A percentile compares a stretch with the other conserved stretches of the same genome.
phyloP scores from a whole-genome alignment of 106 monocot species.

The Amphibolis antarctica region DNA sequence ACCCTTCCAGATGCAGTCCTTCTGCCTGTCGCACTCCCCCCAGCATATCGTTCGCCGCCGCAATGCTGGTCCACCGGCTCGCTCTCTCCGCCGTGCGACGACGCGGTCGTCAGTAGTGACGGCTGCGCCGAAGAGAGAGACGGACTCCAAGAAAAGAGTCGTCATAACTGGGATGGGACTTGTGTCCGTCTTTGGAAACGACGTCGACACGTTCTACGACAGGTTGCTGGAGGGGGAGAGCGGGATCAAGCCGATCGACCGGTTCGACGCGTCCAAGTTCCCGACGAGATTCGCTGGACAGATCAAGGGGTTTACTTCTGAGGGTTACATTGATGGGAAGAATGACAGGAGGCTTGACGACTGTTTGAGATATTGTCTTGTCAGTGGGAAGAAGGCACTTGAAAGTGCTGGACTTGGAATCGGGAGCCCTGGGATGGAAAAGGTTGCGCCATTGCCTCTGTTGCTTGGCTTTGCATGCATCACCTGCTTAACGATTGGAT shows the following conservation, averaged over 20 bases:
- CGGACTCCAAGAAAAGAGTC: constrained; percentile 87
- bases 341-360: constrained; percentile 74
- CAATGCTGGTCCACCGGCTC: not conserved
- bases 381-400: constrained; percentile 90
- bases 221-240: constrained; percentile 67
- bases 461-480: not conserved
- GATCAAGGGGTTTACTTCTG: constrained; percentile 70
- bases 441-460: constrained; percentile 21
- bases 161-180: constrained; percentile 96
- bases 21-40: not conserved
- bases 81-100: not conserved
- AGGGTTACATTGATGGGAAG: constrained; percentile 90
- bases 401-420: constrained; percentile 44
- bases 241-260: constrained; percentile 73
- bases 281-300: constrained; percentile 88
- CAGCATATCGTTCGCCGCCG: not conserved
- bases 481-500: not conserved
- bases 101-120: constrained; percentile 19
- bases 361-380: constrained; percentile 62
- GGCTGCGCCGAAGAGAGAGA: constrained; percentile 51
- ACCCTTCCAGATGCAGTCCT: not conserved
- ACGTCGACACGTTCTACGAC: constrained; percentile 79
- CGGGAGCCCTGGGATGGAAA: constrained; percentile 23
- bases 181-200: constrained; percentile 90
- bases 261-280: constrained; percentile 84